Evolutionary conservation across 345 rosid genomes (phyloP).

Genomic region (Populus davidiana): DNA sequence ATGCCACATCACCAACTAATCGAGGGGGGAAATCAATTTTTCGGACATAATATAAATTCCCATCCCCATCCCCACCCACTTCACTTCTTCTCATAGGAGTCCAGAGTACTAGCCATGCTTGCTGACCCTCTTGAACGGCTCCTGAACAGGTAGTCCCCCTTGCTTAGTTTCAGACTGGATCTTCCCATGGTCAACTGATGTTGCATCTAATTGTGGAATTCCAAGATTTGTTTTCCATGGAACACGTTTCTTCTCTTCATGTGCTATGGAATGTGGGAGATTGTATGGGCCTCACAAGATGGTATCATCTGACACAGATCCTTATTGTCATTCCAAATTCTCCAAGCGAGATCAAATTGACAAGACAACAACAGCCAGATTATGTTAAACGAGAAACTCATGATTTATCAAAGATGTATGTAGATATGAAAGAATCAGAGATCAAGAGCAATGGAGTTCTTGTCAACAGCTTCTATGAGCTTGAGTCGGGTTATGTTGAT

Average conservation of each 20-base stretch:
- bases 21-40: too few relatives aligned
- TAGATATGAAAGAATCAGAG: neutral
- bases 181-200: neutral
- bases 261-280: neutral
- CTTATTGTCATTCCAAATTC: neutral
- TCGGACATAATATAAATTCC: too few relatives aligned
- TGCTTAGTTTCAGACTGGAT: neutral
- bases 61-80: too few relatives aligned
- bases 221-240: slow-evolving; percentile 2
- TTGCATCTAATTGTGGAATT: neutral
- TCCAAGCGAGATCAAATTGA: neutral
- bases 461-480: slow-evolving; percentile 2
- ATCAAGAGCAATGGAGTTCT: neutral
- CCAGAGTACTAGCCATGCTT: neutral
- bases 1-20: too few relatives aligned
- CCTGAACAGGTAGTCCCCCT: neutral
- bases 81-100: too few relatives aligned
- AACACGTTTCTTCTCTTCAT: neutral
- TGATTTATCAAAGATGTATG: neutral
- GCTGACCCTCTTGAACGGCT: neutral
- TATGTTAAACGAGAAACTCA: neutral
- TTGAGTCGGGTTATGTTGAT: neutral
- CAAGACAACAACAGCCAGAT: neutral
- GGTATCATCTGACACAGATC: neutral
- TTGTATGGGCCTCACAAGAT: neutral